These are phyloP conservation scores for Gliomastix tumulicola DNA, from an alignment of 2,329 filamentous ascomycete species.

Conservation along the genomic window DNA sequence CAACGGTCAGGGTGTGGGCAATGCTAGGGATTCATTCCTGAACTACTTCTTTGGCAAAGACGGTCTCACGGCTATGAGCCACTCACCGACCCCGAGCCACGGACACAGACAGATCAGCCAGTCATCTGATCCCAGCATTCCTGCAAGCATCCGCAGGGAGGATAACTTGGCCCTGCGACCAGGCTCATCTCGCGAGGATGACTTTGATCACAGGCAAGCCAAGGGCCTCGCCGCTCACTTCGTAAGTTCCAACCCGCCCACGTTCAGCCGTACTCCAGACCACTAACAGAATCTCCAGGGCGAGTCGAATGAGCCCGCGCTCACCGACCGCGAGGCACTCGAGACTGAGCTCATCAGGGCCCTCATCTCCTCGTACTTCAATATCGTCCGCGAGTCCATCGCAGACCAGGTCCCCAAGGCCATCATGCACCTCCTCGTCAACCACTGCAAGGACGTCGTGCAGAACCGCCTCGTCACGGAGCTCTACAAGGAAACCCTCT, in stretches of 20 bases:
- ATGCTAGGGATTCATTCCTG: slow-evolving; percentile 81
- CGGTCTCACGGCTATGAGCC: slow-evolving; percentile 49
- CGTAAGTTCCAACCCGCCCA: slow-evolving; percentile 47
- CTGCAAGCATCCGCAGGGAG: slow-evolving; percentile 74
- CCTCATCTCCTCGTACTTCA: slow-evolving; percentile 97
- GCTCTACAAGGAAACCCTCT: slow-evolving; percentile 85
- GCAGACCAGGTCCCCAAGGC: slow-evolving; percentile 98
- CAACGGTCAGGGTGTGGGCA: slow-evolving; percentile 45
- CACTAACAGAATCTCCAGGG: slow-evolving; percentile 26
- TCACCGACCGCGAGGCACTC: slow-evolving; percentile 93
- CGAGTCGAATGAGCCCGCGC: slow-evolving; percentile 67
- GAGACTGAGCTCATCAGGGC: slow-evolving; percentile 96
- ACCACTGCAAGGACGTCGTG: slow-evolving; percentile 96
- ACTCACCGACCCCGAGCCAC: slow-evolving; percentile 15
- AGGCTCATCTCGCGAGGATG: slow-evolving; percentile 22
- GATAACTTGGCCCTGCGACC: slow-evolving; percentile 48
- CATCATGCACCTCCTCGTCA: slow-evolving; percentile 97
- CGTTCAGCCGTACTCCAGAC: too few species aligned
- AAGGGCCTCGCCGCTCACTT: slow-evolving; percentile 42
- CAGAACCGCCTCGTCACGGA: slow-evolving; percentile 95
- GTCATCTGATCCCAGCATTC: slow-evolving; percentile 71
- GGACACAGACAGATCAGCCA: slow-evolving; percentile 66
- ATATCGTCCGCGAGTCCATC: slow-evolving; percentile 97
- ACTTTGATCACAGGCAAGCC: slow-evolving; percentile 5
- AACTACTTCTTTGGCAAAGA: slow-evolving; percentile 99